Evolutionary conservation across 2,329 filamentous ascomycete species (phyloP).

Genomic region (Colletotrichum filicis): DNA sequence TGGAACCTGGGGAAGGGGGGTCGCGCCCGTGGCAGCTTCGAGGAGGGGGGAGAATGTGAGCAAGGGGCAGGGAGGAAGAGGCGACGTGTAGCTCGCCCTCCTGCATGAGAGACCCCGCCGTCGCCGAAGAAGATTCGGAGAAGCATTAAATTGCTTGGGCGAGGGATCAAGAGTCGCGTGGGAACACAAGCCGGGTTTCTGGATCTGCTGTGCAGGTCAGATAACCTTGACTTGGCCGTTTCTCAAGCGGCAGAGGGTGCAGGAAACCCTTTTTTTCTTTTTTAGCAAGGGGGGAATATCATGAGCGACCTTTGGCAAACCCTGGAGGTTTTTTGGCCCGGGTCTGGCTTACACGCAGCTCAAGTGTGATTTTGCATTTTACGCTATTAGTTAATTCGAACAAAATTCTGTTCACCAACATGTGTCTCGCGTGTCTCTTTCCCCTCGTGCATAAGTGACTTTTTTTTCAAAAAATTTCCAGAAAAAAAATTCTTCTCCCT

Average conservation of each 20-base stretch:
- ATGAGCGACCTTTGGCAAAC: constrained; percentile 29
- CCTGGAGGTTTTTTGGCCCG: constrained; percentile 45
- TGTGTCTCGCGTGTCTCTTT: not conserved
- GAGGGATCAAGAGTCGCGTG: constrained; percentile 19
- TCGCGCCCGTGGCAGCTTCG: constrained; percentile 19
- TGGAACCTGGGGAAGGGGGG: constrained; percentile 21
- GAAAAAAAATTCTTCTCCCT: too few relatives aligned
- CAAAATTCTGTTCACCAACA: constrained; percentile 37
- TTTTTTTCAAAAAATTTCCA: not conserved
- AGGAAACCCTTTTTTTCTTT: constrained; percentile 46
- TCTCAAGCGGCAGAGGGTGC: constrained; percentile 33
- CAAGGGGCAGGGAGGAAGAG: constrained; percentile 5
- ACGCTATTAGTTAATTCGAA: constrained; percentile 57
- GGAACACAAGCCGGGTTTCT: not conserved
- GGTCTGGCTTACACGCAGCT: constrained; percentile 49
- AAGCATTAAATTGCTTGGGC: constrained; percentile 9
- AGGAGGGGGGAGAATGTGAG: not conserved
- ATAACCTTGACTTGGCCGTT: not conserved
- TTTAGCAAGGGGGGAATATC: constrained; percentile 16
- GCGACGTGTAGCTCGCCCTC: constrained; percentile 29
- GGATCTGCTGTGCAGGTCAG: constrained; percentile 26
- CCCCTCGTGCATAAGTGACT: not conserved
- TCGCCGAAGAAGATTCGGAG: constrained; percentile 3
- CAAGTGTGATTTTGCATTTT: constrained; percentile 45
- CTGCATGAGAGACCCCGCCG: constrained; percentile 15